A percentile compares a stretch with the other conserved stretches of the same genome.
phyloP scores from a whole-genome alignment of 148 eudicot genomes.

The Rhododendron henanense region DNA sequence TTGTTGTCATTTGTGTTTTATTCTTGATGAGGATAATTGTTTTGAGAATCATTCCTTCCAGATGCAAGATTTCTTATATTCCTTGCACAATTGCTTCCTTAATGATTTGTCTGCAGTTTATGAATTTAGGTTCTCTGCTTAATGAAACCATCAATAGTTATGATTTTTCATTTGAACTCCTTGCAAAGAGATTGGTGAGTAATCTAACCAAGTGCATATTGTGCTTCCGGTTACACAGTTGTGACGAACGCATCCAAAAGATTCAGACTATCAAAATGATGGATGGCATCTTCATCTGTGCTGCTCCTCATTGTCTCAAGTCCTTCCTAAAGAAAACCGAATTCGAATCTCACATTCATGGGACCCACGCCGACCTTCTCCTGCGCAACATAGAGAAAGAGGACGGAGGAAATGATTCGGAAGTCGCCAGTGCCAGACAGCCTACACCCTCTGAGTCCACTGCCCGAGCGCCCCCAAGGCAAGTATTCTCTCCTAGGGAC shows the following conservation, averaged over 20 bases:
- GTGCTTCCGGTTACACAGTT: constrained; percentile 38
- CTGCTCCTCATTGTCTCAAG: constrained; percentile 91
- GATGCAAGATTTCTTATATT: constrained; percentile 4
- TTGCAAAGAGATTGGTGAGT: neutral
- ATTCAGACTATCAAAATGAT: constrained; percentile 88
- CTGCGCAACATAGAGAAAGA: constrained; percentile 47
- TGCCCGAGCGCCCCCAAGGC: constrained; percentile 56
- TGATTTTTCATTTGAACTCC: neutral
- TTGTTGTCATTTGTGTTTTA: neutral
- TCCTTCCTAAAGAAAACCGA: constrained; percentile 75
- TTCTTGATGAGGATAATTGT: neutral
- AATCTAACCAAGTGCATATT: neutral
- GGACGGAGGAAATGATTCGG: constrained; percentile 54
- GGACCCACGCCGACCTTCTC: constrained; percentile 61
- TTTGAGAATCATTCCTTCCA: neutral
- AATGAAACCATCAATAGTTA: neutral
- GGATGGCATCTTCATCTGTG: constrained; percentile 88
- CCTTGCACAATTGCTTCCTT: neutral
- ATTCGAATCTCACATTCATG: constrained; percentile 67
- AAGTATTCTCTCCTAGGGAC: constrained; percentile 43
- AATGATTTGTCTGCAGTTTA: neutral
- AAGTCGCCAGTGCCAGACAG: constrained; percentile 49
- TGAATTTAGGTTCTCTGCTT: neutral
- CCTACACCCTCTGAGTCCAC: constrained; percentile 63
- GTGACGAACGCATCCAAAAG: constrained; percentile 92